phyloP scores from a whole-genome alignment of 2,329 filamentous ascomycete genomes.

The Neonectria punicea region DNA sequence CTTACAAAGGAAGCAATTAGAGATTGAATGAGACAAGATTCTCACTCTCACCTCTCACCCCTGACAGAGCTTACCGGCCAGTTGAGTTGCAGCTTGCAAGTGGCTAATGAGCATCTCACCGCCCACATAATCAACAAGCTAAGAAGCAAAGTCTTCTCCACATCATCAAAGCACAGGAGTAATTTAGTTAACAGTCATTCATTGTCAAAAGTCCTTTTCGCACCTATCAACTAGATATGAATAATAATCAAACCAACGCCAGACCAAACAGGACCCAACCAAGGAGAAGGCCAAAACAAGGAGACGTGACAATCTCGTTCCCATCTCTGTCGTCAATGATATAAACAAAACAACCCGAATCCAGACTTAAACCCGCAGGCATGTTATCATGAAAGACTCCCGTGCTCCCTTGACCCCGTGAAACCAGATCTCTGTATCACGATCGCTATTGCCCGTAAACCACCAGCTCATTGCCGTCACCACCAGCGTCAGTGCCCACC shows the following conservation, averaged over 20 bases:
- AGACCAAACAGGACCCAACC: slow-evolving; percentile 10
- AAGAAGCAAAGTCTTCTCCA: background rate
- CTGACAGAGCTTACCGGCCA: too few relatives aligned
- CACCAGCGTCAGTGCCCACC: slow-evolving; percentile 41
- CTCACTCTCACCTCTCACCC: background rate
- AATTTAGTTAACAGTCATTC: background rate
- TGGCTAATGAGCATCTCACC: background rate
- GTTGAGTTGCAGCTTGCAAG: background rate
- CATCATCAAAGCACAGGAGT: background rate
- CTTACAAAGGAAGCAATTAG: too few relatives aligned
- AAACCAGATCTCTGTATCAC: slow-evolving; percentile 11
- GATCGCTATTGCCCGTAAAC: slow-evolving; percentile 45
- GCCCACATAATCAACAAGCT: background rate
- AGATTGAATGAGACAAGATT: background rate
- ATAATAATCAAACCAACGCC: background rate
- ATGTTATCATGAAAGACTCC: slow-evolving; percentile 21
- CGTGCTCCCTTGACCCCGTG: slow-evolving; percentile 5
- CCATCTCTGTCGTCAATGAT: slow-evolving; percentile 1
- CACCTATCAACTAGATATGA: slow-evolving; percentile 1
- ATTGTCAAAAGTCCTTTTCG: background rate
- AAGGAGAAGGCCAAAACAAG: slow-evolving; percentile 1
- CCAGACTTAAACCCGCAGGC: slow-evolving; percentile 18
- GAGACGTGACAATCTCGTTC: slow-evolving; percentile 6
- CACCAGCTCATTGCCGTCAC: slow-evolving; percentile 49
- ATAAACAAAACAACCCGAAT: slow-evolving; percentile 8